Conservation (phyloP, 2,329 filamentous ascomycete genomes). For the Metarhizium sp. region DNA sequence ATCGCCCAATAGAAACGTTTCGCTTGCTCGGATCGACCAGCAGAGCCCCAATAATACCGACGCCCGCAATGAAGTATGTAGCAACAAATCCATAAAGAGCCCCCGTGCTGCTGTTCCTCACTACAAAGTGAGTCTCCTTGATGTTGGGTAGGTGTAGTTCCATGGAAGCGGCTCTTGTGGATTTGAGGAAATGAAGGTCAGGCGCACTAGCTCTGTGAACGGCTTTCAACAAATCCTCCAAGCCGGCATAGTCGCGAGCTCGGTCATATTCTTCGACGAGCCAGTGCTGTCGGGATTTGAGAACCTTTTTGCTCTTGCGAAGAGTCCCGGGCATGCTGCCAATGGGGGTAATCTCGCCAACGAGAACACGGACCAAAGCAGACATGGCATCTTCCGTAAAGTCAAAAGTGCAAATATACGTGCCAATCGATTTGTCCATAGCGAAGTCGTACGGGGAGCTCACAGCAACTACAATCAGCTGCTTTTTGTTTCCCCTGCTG, state of each 20-base stretch:
- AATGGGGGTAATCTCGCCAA: slow-evolving; percentile 58
- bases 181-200: slow-evolving; percentile 59
- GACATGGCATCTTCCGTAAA: slow-evolving; percentile 89
- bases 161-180: slow-evolving; percentile 66
- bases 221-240: slow-evolving; percentile 66
- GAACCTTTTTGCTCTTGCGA: slow-evolving; percentile 75
- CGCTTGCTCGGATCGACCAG: slow-evolving; percentile 82
- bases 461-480: slow-evolving; percentile 81
- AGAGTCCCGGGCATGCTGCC: slow-evolving; percentile 63
- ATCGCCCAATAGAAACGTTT: slow-evolving; percentile 83
- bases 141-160: slow-evolving; percentile 61
- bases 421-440: slow-evolving; percentile 81
- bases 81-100: slow-evolving; percentile 88
- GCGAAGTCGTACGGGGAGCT: slow-evolving; percentile 96
- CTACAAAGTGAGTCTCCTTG: slow-evolving; percentile 80
- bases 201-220: slow-evolving; percentile 59
- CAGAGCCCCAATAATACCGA: slow-evolving; percentile 74
- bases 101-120: slow-evolving; percentile 86
- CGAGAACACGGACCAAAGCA: slow-evolving; percentile 72
- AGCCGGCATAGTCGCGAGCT: slow-evolving; percentile 61
- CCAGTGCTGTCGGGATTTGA: slow-evolving; percentile 91
- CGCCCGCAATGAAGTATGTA: slow-evolving; percentile 67
- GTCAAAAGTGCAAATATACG: slow-evolving; percentile 92
- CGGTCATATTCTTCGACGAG: slow-evolving; percentile 83
- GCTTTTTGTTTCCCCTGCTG: slow-evolving; percentile 72